Evolutionary conservation across 441 rosid species (phyloP).

Genomic region (Gossypium armourianum): DNA sequence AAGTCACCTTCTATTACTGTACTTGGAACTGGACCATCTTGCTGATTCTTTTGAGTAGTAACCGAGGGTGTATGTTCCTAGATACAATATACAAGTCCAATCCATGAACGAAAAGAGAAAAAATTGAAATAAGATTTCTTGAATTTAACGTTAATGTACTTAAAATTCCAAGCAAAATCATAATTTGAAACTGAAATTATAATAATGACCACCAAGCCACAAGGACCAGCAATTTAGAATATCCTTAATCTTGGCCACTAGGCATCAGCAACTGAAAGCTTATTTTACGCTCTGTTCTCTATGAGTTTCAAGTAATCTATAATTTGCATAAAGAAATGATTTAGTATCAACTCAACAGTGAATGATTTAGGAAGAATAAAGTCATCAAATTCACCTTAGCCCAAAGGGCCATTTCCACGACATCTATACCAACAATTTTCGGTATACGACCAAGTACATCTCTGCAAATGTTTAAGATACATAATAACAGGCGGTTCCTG

Average conservation of each 20-base stretch:
- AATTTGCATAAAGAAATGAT: not conserved
- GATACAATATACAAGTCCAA: conserved; percentile 14
- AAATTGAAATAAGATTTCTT: not conserved
- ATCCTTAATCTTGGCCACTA: conserved; percentile 7
- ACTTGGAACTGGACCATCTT: conserved; percentile 59
- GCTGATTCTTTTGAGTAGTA: conserved; percentile 44
- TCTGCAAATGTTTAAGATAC: conserved; percentile 75
- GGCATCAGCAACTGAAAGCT: not conserved
- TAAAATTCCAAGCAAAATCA: not conserved
- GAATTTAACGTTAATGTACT: not conserved
- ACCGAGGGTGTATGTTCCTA: conserved; percentile 76
- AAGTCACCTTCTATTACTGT: conserved; percentile 51
- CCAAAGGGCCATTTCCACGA: conserved; percentile 99
- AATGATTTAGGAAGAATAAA: conserved; percentile 1
- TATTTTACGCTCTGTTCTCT: not conserved
- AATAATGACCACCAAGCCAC: not conserved
- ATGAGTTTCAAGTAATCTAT: not conserved
- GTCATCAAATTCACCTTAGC: conserved; percentile 61
- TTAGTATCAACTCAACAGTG: not conserved
- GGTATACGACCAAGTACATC: conserved; percentile 78
- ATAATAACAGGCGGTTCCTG: conserved; percentile 77
- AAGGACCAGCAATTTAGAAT: not conserved
- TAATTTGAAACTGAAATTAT: not conserved
- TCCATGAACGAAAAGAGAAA: not conserved
- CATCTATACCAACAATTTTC: conserved; percentile 94